Evolutionary conservation across 495 filamentous ascomycete species (phyloP).

Genomic region (Lentithecium fluviatile): DNA sequence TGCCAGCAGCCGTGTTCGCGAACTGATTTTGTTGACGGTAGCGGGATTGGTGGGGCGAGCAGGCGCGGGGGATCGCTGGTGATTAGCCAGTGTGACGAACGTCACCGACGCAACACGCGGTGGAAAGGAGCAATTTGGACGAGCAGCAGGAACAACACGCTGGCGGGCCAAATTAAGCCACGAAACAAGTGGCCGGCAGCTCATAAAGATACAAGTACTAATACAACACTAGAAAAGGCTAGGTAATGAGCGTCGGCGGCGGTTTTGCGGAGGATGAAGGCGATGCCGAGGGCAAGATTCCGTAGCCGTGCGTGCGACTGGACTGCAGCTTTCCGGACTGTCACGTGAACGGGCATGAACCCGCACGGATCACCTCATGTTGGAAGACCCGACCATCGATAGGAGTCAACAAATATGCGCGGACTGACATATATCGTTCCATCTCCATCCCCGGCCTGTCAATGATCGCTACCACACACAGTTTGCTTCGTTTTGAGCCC

Average conservation of each 20-base stretch:
- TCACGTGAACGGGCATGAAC: too few species aligned
- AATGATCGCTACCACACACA: too few species aligned
- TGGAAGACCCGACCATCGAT: too few species aligned
- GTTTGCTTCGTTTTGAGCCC: too few species aligned
- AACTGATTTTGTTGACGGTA: slow-evolving; percentile 35
- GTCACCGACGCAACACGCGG: slow-evolving; percentile 34
- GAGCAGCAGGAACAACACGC: neutral
- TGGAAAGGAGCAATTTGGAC: slow-evolving; percentile 5
- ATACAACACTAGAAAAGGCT: neutral
- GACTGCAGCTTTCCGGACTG: neutral
- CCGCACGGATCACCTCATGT: slow-evolving; percentile 15
- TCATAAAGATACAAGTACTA: slow-evolving; percentile 7
- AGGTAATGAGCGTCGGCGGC: neutral
- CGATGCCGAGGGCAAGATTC: neutral
- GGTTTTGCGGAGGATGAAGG: neutral
- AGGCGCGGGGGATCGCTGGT: slow-evolving; percentile 27
- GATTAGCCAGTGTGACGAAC: slow-evolving; percentile 40
- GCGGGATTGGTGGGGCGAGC: slow-evolving; percentile 31
- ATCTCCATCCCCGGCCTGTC: too few species aligned
- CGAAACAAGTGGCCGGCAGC: neutral
- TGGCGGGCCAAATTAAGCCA: slow-evolving; percentile 20
- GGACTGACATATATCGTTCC: too few species aligned
- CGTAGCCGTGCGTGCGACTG: too few species aligned
- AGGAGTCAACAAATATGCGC: too few species aligned
- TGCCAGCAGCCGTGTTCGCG: slow-evolving; percentile 42